Evolutionary conservation across 257 asterid species (phyloP).

Genomic region (Handroanthus guayacan): DNA sequence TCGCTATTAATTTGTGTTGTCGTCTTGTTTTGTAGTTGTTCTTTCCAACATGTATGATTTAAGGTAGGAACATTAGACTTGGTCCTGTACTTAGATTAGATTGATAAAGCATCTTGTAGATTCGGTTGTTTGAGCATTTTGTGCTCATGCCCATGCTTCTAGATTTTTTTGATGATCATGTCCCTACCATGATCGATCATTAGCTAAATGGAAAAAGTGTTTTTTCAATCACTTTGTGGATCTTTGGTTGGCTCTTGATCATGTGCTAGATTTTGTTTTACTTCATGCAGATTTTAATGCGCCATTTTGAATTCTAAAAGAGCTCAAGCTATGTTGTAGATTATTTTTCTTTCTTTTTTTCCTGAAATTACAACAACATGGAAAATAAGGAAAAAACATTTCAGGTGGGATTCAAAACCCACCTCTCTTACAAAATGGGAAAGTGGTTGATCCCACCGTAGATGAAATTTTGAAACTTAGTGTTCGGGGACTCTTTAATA

Average conservation of each 20-base stretch:
- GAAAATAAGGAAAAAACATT: no score
- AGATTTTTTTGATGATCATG: neutral
- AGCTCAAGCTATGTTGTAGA: no score
- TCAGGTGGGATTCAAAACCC: no score
- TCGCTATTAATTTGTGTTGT: neutral
- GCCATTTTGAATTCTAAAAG: no score
- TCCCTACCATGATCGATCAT: neutral
- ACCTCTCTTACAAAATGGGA: no score
- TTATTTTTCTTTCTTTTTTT: no score
- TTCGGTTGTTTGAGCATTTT: neutral
- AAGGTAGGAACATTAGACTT: conserved; percentile 7
- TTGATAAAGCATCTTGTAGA: neutral
- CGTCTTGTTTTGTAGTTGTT: conserved; percentile 40
- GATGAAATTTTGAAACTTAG: no score
- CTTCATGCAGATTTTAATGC: neutral
- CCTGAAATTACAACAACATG: no score
- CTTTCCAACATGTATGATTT: conserved; percentile 37
- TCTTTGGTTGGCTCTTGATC: conserved; percentile 17
- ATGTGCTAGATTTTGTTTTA: conserved; percentile 20
- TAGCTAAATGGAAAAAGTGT: conserved; percentile 16
- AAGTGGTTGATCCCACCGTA: no score
- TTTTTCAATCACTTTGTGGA: conserved; percentile 5
- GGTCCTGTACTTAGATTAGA: conserved; percentile 28
- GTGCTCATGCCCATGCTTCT: neutral
- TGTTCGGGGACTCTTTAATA: no score